Percentiles rank a stretch among this genome's conserved stretches.
Conservation (phyloP, 2,329 filamentous ascomycete genomes). For the Fusarium vanettenii region DNA sequence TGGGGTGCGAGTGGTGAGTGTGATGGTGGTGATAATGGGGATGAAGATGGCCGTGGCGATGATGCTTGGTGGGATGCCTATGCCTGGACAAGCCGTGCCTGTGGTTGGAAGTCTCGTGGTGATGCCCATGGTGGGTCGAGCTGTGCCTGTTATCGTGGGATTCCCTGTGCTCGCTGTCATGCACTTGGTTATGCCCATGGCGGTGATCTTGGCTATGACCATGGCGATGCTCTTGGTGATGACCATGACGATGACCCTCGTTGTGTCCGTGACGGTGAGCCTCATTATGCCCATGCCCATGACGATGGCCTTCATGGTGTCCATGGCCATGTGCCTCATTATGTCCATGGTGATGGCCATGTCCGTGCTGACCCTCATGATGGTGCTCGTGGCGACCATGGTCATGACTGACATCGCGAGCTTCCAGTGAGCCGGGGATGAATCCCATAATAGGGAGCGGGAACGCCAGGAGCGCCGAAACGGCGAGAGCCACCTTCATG, state of each 20-base stretch:
- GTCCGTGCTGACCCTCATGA: background rate
- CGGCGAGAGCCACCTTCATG: conserved; percentile 40
- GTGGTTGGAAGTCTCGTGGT: conserved; percentile 1
- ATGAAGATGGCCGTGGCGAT: conserved; percentile 27
- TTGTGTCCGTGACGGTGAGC: background rate
- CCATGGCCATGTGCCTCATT: background rate
- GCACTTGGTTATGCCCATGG: background rate
- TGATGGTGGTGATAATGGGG: conserved; percentile 24
- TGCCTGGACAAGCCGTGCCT: background rate
- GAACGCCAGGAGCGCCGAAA: conserved; percentile 36
- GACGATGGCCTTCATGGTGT: background rate
- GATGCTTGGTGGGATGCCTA: conserved; percentile 23
- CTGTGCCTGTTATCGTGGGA: background rate
- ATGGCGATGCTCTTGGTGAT: conserved; percentile 1
- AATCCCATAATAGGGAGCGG: conserved; percentile 21
- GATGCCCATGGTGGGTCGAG: background rate
- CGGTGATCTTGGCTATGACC: background rate
- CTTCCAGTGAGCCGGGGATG: too few relatives aligned
- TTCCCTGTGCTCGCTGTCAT: background rate
- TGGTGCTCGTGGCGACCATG: background rate
- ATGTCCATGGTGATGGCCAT: conserved; percentile 2
- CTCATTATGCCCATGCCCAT: background rate
- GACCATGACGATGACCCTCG: background rate
- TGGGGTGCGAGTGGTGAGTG: conserved; percentile 28
- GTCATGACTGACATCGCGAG: background rate